A percentile compares a stretch with the other conserved stretches of the same genome.
These are phyloP conservation scores for Chalara sp. DNA, from an alignment of 2,329 filamentous ascomycete species.

Conservation along the genomic window DNA sequence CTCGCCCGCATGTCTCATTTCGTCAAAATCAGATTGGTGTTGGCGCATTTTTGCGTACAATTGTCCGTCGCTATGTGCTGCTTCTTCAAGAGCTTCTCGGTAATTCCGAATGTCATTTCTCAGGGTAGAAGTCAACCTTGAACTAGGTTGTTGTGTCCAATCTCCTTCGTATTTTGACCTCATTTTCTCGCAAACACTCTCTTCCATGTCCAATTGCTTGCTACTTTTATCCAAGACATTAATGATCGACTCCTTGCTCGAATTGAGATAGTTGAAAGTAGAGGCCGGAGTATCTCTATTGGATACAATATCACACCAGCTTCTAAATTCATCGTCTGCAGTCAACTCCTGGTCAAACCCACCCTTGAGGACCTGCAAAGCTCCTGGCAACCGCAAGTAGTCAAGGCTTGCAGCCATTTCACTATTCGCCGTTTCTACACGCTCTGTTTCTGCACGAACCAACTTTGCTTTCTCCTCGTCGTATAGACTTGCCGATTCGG, in stretches of 20 bases:
- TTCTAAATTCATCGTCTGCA: constrained; percentile 85
- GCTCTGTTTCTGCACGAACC: constrained; percentile 86
- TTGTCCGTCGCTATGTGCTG: constrained; percentile 77
- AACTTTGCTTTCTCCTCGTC: constrained; percentile 98
- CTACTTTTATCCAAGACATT: constrained; percentile 69
- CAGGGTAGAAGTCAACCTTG: constrained; percentile 78
- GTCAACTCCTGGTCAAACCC: constrained; percentile 84
- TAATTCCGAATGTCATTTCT: constrained; percentile 84
- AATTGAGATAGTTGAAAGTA: constrained; percentile 72
- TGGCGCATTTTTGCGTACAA: constrained; percentile 78
- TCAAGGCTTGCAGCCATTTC: constrained; percentile 95
- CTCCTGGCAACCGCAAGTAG: constrained; percentile 83
- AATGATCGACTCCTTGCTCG: constrained; percentile 70
- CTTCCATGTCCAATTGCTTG: constrained; percentile 92
- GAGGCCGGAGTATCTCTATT: constrained; percentile 72
- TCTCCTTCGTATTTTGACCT: constrained; percentile 91
- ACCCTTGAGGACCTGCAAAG: constrained; percentile 85
- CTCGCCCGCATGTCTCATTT: constrained; percentile 87
- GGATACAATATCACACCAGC: constrained; percentile 90
- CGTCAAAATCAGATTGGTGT: constrained; percentile 83
- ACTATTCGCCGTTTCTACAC: constrained; percentile 84
- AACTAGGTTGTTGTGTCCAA: constrained; percentile 96
- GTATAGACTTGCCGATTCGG: constrained; percentile 92
- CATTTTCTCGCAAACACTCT: constrained; percentile 99
- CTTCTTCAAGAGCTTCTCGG: constrained; percentile 82